A percentile compares a stretch with the other conserved stretches of the same genome.
Evolutionary conservation across 2,329 filamentous ascomycete genomes (phyloP).

Genomic region (Botrytis fragariae): DNA sequence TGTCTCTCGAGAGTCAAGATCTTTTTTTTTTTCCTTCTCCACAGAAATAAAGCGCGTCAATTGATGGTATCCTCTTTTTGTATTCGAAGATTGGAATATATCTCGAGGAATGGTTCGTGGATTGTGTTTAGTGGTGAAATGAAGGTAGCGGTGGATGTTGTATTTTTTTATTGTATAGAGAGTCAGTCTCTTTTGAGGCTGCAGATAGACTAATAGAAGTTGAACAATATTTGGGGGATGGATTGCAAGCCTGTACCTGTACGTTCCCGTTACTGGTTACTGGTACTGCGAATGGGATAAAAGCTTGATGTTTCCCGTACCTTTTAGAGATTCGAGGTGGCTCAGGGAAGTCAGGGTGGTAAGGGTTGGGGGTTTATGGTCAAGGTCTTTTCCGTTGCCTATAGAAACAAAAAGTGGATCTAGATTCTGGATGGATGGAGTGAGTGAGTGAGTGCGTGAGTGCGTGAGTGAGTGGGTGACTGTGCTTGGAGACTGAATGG

Average conservation of each 20-base stretch:
- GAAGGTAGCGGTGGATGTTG: not conserved
- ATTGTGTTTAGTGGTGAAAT: slow-evolving; percentile 1
- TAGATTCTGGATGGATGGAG: not conserved
- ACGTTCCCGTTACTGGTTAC: not conserved
- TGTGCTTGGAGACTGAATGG: too few species aligned
- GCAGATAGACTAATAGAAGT: not conserved
- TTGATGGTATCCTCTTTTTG: slow-evolving; percentile 8
- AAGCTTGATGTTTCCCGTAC: not conserved
- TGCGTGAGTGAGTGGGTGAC: not conserved
- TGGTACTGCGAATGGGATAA: slow-evolving; percentile 9
- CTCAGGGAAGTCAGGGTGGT: not conserved
- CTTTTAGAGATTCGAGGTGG: slow-evolving; percentile 3
- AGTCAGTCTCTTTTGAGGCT: not conserved
- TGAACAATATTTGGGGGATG: slow-evolving; percentile 4
- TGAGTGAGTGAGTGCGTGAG: not conserved
- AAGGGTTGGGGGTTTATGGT: not conserved
- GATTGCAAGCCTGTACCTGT: slow-evolving; percentile 3
- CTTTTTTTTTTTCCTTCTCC: not conserved
- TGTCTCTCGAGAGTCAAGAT: not conserved
- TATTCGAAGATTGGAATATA: not conserved
- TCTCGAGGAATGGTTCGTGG: not conserved
- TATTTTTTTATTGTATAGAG: not conserved
- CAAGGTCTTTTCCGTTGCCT: slow-evolving; percentile 12
- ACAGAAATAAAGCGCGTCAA: slow-evolving; percentile 12
- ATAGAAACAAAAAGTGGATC: slow-evolving; percentile 18